Conservation (phyloP, 495 filamentous ascomycete species). For the Tirmania nivea region DNA sequence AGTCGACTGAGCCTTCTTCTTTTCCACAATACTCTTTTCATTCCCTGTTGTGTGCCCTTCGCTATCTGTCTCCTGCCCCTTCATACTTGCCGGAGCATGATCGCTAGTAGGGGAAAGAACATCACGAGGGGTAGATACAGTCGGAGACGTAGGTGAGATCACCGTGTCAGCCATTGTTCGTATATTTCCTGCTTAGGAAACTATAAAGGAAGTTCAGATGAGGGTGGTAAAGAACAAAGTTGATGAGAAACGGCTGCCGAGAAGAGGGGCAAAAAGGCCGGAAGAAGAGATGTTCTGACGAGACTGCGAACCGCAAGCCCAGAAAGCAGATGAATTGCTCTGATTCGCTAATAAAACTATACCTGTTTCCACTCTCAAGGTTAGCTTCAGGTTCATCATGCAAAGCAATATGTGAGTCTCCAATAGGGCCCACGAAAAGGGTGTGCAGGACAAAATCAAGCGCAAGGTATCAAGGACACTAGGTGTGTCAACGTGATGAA, state of each 20-base stretch:
- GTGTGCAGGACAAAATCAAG: no score
- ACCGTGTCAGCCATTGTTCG: neutral
- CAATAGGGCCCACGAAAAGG: no score
- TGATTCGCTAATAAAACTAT: neutral
- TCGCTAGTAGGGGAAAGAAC: neutral
- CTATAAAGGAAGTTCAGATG: neutral
- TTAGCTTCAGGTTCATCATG: conserved; percentile 1
- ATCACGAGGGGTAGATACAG: neutral
- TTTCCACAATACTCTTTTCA: conserved; percentile 2
- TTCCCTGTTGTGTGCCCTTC: neutral
- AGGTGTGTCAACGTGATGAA: no score
- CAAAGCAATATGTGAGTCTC: no score
- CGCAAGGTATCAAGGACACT: no score
- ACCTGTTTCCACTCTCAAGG: neutral
- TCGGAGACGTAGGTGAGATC: neutral
- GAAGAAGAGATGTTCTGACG: neutral
- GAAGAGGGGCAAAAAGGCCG: neutral
- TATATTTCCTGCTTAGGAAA: no score
- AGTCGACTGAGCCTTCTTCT: conserved; percentile 6
- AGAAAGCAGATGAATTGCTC: neutral
- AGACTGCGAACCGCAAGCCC: neutral
- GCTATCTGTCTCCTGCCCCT: neutral
- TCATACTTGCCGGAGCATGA: neutral
- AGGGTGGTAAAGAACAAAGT: neutral
- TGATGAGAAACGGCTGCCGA: neutral